Percentiles rank a stretch among this genome's conserved stretches.
phyloP scores from a whole-genome alignment of 1,284 basidiomycete genomes.

The Fomitopsis betulina region DNA sequence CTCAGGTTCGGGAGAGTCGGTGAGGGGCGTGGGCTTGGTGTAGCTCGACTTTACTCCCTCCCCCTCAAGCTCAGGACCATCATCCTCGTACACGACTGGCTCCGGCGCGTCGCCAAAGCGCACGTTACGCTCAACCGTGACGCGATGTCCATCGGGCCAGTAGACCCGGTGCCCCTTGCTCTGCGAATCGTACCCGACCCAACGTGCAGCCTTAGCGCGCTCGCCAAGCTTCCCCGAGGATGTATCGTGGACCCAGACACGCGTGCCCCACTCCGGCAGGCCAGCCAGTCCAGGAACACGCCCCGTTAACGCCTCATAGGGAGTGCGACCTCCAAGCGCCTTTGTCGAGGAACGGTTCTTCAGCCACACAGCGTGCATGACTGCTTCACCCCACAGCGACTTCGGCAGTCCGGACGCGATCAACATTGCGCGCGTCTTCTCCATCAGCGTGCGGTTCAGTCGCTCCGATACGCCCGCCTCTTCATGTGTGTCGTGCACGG shows the following conservation, averaged over 20 bases:
- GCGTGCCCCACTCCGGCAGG: background rate
- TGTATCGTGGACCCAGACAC: conserved; percentile 4
- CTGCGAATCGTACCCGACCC: conserved; percentile 1
- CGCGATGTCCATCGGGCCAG: conserved; percentile 11
- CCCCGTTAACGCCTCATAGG: background rate
- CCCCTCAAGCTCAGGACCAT: background rate
- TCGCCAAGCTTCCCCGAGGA: conserved; percentile 1
- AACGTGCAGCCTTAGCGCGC: conserved; percentile 1
- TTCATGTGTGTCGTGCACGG: too few relatives aligned
- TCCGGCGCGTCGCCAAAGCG: background rate
- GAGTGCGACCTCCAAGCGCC: conserved; percentile 7
- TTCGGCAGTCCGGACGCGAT: too few relatives aligned
- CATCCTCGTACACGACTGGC: background rate
- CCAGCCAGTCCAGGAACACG: background rate
- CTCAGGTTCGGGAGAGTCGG: background rate
- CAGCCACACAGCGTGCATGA: too few relatives aligned
- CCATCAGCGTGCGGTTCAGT: too few relatives aligned
- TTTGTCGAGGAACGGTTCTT: too few relatives aligned
- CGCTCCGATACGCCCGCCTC: too few relatives aligned
- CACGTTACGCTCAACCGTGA: background rate
- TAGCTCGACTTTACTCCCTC: background rate
- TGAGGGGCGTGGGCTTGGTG: background rate
- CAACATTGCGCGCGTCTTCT: too few relatives aligned
- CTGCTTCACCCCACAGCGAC: too few relatives aligned
- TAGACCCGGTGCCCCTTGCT: conserved; percentile 27